Base-by-base conservation (phyloP, 768 basidiomycete species). In the Boletus tomentosulus region DNA sequence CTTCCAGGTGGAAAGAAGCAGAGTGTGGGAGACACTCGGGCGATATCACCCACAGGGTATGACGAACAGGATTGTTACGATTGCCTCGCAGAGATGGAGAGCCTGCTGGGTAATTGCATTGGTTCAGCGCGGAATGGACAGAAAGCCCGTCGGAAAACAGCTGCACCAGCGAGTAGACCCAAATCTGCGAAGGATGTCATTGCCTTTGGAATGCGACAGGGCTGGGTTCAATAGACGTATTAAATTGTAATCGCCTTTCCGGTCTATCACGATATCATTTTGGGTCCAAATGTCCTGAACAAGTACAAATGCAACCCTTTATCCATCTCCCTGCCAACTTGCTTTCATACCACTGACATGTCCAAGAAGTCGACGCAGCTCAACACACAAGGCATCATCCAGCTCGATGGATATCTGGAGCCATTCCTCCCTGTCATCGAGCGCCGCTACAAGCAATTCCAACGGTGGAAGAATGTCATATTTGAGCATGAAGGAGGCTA, bases 401-500 rank as follows among this genome's bases (percentile, higher is more conserved):
- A 80, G 47, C 74, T 83, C 60, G 91, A 93, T 69, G 76, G 78
- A 16, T 92, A 84, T 69, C 82, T 93, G n/a, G 79, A 83, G 62
- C 82, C 82, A n/a, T 80, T 87, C 63, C 74, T 87, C 49, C 78
- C 84, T 28, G 78, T 81, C 42, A 89, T 93, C 68, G 73, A 81
- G 54, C 78, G 80, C 60, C 78, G 91, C 56, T 77, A 92, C 69
- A 82, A 84, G 50, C 66, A 70, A 31, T 92, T 84, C 73, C 78
- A 80, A 53, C 77, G 81, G 62, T 91, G 88, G 89, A 91, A 87
- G 63, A 79, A 86, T 61, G 76, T 73, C 43, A 89, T 97, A 63
- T 78, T 87, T 24, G 62, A 80, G 46, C 71, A 84, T 59, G 95
- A 98, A 74, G 93, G 93, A 46, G 96, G 97, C 19, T 81, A 84